Percentiles rank a stretch among this genome's conserved stretches.
These are phyloP conservation scores for Chimonanthus praecox DNA, from an alignment of 164 flowering plant species.

Conservation along the genomic window DNA sequence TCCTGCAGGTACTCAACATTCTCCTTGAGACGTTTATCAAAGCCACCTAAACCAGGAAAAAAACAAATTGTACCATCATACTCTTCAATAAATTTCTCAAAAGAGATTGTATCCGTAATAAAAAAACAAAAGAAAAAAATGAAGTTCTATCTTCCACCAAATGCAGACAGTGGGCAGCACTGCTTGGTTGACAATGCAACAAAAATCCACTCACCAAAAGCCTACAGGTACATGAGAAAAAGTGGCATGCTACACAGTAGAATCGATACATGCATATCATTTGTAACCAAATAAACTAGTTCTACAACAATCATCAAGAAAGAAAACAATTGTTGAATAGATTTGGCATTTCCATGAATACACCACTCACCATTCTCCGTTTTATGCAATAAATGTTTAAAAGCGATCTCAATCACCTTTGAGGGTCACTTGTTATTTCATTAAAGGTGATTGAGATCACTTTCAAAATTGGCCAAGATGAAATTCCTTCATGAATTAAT, in stretches of 20 bases:
- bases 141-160: not conserved
- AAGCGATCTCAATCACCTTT: too few relatives aligned
- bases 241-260: not conserved
- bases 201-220: not conserved
- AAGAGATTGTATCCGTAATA: not conserved
- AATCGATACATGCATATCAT: not conserved
- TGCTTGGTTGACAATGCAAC: not conserved
- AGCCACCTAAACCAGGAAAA: conserved; percentile 62
- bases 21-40: conserved; percentile 74
- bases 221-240: not conserved
- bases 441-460: too few relatives aligned
- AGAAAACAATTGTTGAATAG: too few relatives aligned
- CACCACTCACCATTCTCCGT: too few relatives aligned
- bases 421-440: too few relatives aligned
- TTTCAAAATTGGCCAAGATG: too few relatives aligned
- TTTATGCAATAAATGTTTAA: too few relatives aligned
- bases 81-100: too few relatives aligned
- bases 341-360: too few relatives aligned
- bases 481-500: too few relatives aligned
- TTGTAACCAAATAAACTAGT: not conserved
- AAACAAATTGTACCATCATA: not conserved
- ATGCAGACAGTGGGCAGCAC: not conserved
- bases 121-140: not conserved
- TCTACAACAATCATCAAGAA: too few relatives aligned
- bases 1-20: conserved; percentile 89